Base-by-base conservation (phyloP, 2,329 filamentous ascomycete genomes). In the Chalara sp. region DNA sequence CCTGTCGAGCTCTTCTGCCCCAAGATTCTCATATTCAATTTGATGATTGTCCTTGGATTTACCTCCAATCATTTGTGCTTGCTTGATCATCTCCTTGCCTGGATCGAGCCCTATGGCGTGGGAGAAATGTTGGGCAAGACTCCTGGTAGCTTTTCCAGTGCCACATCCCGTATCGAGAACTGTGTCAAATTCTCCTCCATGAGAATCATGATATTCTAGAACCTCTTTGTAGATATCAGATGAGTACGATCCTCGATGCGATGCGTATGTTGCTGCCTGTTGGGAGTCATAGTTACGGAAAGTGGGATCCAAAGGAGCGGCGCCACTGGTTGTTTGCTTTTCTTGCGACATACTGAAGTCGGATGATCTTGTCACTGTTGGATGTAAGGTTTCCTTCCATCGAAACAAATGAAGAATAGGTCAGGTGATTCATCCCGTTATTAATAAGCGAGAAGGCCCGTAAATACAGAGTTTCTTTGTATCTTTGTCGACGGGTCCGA, bases 101-200 rank as follows among this genome's bases (percentile, higher is more conserved):
- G 64, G 58, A 58, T 67, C 64, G 32, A 50, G 50, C 3, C 63
- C 65, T 39, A 65, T 47, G 6, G 55, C 61, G 7, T 53, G 47
- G 30, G 61, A 48, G 43, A 67, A 66, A 6, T 48, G 53, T 1
- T 31, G 42, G 6, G 63, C 61, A 5, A 67, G 35, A 49, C 58
- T 58, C 7, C 61, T 51, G 2, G 63, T 66, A 8, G 59, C 63
- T 29, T 58, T 59, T 6, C 64, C 65, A 7, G 64, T 63, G 2
- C 64, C 65, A 52, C 62, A 67, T 6, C 65, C 65, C 35, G 60
- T 53, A 48, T 67, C 65, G 7, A 67, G 52, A 1, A 63, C 41
- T 28, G 59, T 21, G 43, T 58, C 41, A 48, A 58, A 48, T 44
- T 56, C 13, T 37, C 63, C 57, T 39, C 57, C 56, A 3, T 54